A percentile compares a stretch with the other conserved stretches of the same genome.
These are phyloP conservation scores for Lagerstroemia speciosa DNA, from an alignment of 345 rosid genomes.

Conservation along the genomic window DNA sequence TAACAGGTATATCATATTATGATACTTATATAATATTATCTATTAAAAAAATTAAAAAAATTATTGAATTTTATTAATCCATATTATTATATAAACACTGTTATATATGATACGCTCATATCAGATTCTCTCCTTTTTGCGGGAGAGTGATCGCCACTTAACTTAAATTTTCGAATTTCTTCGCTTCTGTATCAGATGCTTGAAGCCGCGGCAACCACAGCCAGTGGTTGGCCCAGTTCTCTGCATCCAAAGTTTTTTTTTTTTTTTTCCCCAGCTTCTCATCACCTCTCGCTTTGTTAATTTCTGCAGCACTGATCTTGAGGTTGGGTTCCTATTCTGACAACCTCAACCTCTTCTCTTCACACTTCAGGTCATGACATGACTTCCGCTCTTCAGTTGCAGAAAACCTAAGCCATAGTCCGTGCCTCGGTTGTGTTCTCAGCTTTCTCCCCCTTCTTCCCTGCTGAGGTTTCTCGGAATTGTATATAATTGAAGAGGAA, in stretches of 20 bases:
- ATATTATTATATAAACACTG: too few species aligned
- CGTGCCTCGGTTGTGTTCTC: not conserved
- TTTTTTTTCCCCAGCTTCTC: not conserved
- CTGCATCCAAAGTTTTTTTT: not conserved
- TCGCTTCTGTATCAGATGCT: not conserved
- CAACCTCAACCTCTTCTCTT: slow-evolving; percentile 10
- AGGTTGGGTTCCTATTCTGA: slow-evolving; percentile 2
- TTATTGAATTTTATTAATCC: too few species aligned
- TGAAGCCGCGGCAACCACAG: not conserved
- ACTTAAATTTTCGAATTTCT: not conserved
- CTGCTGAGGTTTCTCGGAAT: not conserved
- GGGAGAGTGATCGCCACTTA: not conserved
- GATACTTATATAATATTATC: too few species aligned
- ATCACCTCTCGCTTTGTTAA: not conserved
- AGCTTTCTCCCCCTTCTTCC: not conserved
- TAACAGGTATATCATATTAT: too few species aligned
- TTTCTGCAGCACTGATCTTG: not conserved
- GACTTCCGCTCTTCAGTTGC: slow-evolving; percentile 13
- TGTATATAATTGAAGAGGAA: not conserved
- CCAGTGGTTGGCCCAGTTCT: not conserved
- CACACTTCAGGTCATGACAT: too few species aligned
- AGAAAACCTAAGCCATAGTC: not conserved
- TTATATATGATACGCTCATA: too few species aligned
- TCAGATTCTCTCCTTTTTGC: too few species aligned
- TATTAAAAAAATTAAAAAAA: too few species aligned